phyloP scores from a whole-genome alignment of 148 eudicot species.

The Silene conica region DNA sequence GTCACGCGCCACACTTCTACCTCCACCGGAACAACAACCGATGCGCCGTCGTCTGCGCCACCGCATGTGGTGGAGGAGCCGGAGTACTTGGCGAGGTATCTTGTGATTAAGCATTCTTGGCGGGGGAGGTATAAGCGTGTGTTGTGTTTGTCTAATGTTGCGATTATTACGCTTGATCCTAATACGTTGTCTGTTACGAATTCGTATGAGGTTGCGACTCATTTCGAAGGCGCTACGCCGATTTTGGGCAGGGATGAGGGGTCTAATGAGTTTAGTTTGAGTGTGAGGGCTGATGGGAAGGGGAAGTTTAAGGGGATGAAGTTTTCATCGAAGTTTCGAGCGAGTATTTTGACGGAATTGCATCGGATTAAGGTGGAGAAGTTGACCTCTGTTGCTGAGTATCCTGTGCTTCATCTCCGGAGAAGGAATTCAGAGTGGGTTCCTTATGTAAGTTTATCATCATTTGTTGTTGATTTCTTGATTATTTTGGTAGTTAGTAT shows the following conservation, averaged over 20 bases:
- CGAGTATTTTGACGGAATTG: constrained; percentile 85
- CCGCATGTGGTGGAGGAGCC: constrained; percentile 62
- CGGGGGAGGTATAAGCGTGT: constrained; percentile 92
- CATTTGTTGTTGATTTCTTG: not conserved
- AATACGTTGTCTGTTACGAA: constrained; percentile 68
- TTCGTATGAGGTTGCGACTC: constrained; percentile 62
- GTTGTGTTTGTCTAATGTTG: constrained; percentile 56
- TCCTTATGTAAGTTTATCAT: constrained; percentile 62
- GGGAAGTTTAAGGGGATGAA: constrained; percentile 82
- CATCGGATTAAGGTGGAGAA: constrained; percentile 66
- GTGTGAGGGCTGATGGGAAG: constrained; percentile 80
- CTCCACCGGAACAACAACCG: constrained; percentile 15
- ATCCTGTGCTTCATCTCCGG: constrained; percentile 80
- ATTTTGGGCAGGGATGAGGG: constrained; percentile 81
- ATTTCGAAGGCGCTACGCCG: constrained; percentile 75
- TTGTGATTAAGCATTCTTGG: constrained; percentile 93
- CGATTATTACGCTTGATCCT: constrained; percentile 78
- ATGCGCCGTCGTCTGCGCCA: constrained; percentile 26
- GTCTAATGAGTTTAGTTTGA: constrained; percentile 74
- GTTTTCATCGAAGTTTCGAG: constrained; percentile 74
- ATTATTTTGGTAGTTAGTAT: not conserved
- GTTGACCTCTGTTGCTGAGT: constrained; percentile 65
- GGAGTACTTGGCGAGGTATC: constrained; percentile 74
- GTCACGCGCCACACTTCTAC: constrained; percentile 60
- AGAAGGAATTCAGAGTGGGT: constrained; percentile 81